Conservation (phyloP, 2,329 filamentous ascomycete genomes). For the Teratosphaeria gauchensis region DNA sequence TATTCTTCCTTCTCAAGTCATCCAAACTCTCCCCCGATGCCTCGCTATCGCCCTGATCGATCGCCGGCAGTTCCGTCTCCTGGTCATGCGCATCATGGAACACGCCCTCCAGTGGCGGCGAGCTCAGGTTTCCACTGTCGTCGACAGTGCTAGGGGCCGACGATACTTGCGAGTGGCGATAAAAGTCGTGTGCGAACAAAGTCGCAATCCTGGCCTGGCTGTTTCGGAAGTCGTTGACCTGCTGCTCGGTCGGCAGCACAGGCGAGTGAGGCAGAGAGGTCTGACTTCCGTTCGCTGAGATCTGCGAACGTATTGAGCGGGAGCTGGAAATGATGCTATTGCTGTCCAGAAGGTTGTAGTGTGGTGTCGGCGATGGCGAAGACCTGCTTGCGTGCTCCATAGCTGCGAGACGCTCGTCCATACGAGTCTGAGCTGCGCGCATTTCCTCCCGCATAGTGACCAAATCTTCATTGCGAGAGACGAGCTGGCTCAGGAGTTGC, state of each 20-base stretch:
- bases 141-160: neutral
- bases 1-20: slow-evolving; percentile 5
- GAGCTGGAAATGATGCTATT: neutral
- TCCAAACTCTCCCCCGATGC: slow-evolving; percentile 1
- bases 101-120: neutral
- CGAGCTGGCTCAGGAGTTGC: slow-evolving; percentile 8
- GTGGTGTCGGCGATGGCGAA: neutral
- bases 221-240: neutral
- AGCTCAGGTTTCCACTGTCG: neutral
- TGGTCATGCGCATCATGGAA: neutral
- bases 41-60: neutral
- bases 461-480: slow-evolving; percentile 9
- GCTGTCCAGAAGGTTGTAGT: neutral
- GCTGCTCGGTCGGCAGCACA: neutral
- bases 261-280: neutral
- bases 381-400: slow-evolving; percentile 4
- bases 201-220: slow-evolving; percentile 12
- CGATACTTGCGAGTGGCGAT: slow-evolving; percentile 2
- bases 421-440: slow-evolving; percentile 6
- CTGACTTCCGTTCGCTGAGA: neutral
- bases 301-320: neutral
- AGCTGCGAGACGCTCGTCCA: slow-evolving; percentile 13
- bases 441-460: slow-evolving; percentile 10
- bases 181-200: slow-evolving; percentile 14
- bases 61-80: neutral